Conservation (phyloP, 352 stramenopile species). For the Globisporangium emineosum region DNA sequence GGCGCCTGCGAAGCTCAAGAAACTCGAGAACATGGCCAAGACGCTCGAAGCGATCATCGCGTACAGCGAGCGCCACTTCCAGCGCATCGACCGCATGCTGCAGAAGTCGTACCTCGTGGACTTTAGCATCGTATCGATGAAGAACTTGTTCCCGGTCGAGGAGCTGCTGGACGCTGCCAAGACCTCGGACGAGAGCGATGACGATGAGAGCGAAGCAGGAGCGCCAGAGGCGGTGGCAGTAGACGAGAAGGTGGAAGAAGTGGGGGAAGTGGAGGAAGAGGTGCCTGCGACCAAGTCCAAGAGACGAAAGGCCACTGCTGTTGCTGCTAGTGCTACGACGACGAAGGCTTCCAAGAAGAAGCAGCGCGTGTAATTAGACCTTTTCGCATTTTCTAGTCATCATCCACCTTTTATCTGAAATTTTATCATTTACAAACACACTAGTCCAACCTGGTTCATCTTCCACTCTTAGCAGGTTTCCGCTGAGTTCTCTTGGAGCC, state of each 20-base stretch:
- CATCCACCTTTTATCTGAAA: not conserved
- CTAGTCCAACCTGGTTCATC: not conserved
- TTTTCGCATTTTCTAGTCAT: not conserved
- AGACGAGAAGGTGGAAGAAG: constrained; percentile 25
- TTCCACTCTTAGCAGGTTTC: not conserved
- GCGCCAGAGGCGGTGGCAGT: not conserved
- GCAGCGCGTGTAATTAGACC: constrained; percentile 46
- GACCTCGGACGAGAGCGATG: constrained; percentile 35
- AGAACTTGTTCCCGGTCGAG: constrained; percentile 61
- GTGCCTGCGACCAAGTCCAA: constrained; percentile 15
- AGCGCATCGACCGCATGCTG: constrained; percentile 94
- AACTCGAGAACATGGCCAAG: constrained; percentile 61
- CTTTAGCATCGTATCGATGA: constrained; percentile 89
- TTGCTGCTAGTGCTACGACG: not conserved
- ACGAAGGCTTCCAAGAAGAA: constrained; percentile 30
- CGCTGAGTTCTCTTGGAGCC: not conserved
- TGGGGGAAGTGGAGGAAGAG: not conserved
- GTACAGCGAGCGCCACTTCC: constrained; percentile 97
- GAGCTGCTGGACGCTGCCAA: constrained; percentile 20
- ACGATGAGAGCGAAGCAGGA: constrained; percentile 13
- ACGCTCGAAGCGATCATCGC: constrained; percentile 93
- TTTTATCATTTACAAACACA: not conserved
- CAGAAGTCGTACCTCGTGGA: constrained; percentile 97
- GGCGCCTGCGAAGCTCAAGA: constrained; percentile 56
- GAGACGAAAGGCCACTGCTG: constrained; percentile 7